Percentiles rank a stretch among this genome's conserved stretches.
These are phyloP conservation scores for Alternaria metachromatica DNA, from an alignment of 2,329 filamentous ascomycete species.

Conservation along the genomic window DNA sequence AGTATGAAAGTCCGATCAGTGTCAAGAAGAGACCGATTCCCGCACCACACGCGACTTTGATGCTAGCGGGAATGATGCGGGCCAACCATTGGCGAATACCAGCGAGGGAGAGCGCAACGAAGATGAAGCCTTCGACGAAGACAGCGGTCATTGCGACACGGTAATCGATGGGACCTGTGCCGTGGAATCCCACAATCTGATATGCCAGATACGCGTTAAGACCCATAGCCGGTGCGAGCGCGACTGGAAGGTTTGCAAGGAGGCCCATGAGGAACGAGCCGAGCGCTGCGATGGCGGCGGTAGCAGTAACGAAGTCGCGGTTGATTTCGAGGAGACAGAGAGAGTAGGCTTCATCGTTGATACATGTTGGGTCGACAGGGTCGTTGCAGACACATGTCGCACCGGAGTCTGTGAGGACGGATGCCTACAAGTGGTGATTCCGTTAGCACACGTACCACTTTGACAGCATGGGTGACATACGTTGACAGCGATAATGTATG, in stretches of 20 bases:
- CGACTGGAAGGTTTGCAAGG: conserved; percentile 79
- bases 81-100: conserved; percentile 74
- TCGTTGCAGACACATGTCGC: conserved; percentile 77
- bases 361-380: conserved; percentile 59
- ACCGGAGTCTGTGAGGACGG: conserved; percentile 73
- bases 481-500: conserved; percentile 71
- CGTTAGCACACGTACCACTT: not conserved
- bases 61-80: conserved; percentile 72
- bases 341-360: conserved; percentile 63
- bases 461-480: conserved; percentile 17
- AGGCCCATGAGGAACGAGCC: conserved; percentile 82
- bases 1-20: conserved; percentile 79
- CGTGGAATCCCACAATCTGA: conserved; percentile 78
- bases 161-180: conserved; percentile 71
- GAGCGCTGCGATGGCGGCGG: conserved; percentile 81
- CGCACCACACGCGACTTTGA: conserved; percentile 89
- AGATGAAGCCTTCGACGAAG: conserved; percentile 87
- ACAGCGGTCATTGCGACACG: conserved; percentile 80
- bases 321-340: conserved; percentile 70
- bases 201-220: conserved; percentile 91
- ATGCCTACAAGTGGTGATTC: conserved; percentile 34
- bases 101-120: conserved; percentile 76
- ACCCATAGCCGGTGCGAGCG: conserved; percentile 77
- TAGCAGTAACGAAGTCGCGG: conserved; percentile 82
- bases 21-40: conserved; percentile 88